Evolutionary conservation across 2,329 filamentous ascomycete species (phyloP), one percentile per base, ranked within the genome.

Genomic region (Pezicula neosporulosa): DNA sequence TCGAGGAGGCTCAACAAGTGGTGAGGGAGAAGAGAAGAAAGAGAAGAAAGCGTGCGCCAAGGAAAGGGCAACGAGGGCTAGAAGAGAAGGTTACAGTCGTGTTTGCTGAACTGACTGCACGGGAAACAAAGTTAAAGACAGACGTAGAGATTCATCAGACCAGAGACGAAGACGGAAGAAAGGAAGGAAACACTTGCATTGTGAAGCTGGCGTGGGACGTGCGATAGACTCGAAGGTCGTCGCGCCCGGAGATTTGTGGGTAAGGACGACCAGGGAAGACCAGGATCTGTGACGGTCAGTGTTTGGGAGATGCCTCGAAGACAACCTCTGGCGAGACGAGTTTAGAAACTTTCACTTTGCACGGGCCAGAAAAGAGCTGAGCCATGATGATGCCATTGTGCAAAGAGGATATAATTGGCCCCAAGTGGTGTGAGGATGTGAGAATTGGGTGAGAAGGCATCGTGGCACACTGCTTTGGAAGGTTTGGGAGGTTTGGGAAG

Each of bases 151-250:
- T 43, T 52, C 39, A 49, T 35, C 50, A 49, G 21, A 33, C 45
- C 19, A 48, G 44, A 48, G 47, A 49, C 39, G 51, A 47, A 47
- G 46, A 36, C 37, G 37, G 44, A 52, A 47, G 24, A 42, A 54
- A 46, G 52, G 44, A 53, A 44, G 52, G 56, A 44, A 61, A 61
- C 55, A 60, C 56, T 56, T 59, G 53, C 33, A 21, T 47, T 37
- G 45, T 37, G 36, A 38, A 37, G 21, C 18, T 42, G 39, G 24
- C 18, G 18, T 19, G 18, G 39, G 18, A 42, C 12, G 18, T 24
- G 18, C 16, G 39, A 42, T 19, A 19, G 39, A 21, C 16, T 19
- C 39, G 39, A 42, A 42, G 5, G 24, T 42, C 18, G 39, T 12
- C 18, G 18, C 39, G 6, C 30, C 10, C 9, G 30, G 30, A 13